These are phyloP conservation scores for Teratosphaeria viscida DNA, from an alignment of 2,329 filamentous ascomycete genomes.

Conservation along the genomic window DNA sequence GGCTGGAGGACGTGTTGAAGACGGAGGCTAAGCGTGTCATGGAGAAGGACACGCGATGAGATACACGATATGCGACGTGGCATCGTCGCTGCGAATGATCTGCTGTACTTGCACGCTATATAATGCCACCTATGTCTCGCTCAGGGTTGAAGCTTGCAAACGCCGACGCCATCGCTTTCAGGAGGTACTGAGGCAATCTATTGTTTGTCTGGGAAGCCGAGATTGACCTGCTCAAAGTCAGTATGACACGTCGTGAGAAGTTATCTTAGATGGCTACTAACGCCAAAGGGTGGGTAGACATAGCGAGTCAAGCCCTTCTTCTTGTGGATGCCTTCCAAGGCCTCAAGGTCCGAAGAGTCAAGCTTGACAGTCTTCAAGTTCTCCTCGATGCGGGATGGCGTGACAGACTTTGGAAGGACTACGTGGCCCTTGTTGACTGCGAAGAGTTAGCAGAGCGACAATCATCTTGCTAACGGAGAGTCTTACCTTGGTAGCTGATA, in stretches of 20 bases:
- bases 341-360: conserved; percentile 51
- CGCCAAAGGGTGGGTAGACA: conserved; percentile 40
- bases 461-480: not conserved
- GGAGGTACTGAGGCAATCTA: not conserved
- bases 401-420: conserved; percentile 65
- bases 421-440: conserved; percentile 57
- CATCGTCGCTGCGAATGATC: not conserved
- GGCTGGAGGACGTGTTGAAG: conserved; percentile 65
- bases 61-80: not conserved
- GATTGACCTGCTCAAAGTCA: conserved; percentile 26
- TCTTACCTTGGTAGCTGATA: conserved; percentile 61
- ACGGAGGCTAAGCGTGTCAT: conserved; percentile 49
- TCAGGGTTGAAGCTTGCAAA: not conserved
- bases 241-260: not conserved
- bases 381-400: conserved; percentile 55
- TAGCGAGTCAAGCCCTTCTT: conserved; percentile 37
- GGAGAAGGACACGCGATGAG: conserved; percentile 6
- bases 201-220: conserved; percentile 39
- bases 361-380: conserved; percentile 59
- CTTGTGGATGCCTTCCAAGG: conserved; percentile 36
- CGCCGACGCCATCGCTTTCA: not conserved
- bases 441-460: conserved; percentile 1
- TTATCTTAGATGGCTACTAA: conserved; percentile 7
- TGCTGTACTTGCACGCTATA: not conserved
- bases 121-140: not conserved